Evolutionary conservation across 1,284 basidiomycete species (phyloP).

Genomic region (Amylostereum areolatum): DNA sequence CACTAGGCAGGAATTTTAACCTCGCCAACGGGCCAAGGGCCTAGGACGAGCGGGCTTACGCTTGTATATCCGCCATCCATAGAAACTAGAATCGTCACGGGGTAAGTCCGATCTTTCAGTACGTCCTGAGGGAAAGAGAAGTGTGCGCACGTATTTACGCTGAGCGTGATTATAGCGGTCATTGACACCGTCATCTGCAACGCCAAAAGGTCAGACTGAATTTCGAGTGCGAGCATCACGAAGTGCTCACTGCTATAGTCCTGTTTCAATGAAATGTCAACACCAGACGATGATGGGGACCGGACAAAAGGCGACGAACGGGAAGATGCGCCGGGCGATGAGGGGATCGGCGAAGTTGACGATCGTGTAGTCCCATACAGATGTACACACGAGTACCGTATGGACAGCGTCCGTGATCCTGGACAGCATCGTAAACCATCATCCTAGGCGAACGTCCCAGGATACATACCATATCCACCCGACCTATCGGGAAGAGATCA

Average conservation of each 20-base stretch:
- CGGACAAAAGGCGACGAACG: not conserved
- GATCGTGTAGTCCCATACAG: not conserved
- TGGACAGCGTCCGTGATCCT: not conserved
- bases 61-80: constrained; percentile 15
- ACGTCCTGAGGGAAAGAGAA: not conserved
- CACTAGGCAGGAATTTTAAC: constrained; percentile 14
- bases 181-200: not conserved
- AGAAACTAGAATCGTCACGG: constrained; percentile 17
- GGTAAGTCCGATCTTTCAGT: not conserved
- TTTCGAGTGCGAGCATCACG: too few relatives aligned
- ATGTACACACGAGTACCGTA: not conserved
- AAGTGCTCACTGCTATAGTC: too few relatives aligned
- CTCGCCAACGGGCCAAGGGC: not conserved
- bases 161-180: not conserved
- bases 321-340: not conserved
- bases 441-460: too few relatives aligned
- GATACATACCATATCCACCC: too few relatives aligned
- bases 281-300: not conserved
- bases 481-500: too few relatives aligned
- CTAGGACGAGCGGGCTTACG: constrained; percentile 10
- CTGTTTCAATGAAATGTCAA: too few relatives aligned
- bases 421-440: too few relatives aligned
- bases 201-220: too few relatives aligned
- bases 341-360: not conserved
- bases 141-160: not conserved